These are phyloP conservation scores for Ceratobasidium papillatum DNA, from an alignment of 1,284 basidiomycete species.

Conservation along the genomic window DNA sequence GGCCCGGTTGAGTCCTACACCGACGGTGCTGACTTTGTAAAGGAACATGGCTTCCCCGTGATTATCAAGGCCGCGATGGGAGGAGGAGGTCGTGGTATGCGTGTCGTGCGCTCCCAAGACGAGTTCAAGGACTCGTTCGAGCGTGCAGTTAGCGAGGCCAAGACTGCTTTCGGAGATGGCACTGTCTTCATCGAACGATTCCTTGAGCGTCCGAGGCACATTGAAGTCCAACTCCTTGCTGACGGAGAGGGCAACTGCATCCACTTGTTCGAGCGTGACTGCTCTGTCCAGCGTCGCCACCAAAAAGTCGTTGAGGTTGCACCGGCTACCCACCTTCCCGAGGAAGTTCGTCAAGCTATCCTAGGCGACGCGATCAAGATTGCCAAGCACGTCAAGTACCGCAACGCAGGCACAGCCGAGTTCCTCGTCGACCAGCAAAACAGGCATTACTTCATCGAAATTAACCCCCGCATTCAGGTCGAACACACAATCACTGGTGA, in stretches of 20 bases:
- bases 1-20: conserved; percentile 88
- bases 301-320: conserved; percentile 99
- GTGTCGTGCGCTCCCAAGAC: conserved; percentile 92
- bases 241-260: conserved; percentile 93
- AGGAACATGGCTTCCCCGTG: conserved; percentile 96
- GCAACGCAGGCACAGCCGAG: conserved; percentile 97
- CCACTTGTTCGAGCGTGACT: conserved; percentile 98
- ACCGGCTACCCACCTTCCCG: conserved; percentile 92
- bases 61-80: conserved; percentile 99
- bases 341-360: conserved; percentile 90
- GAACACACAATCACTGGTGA: conserved; percentile 96
- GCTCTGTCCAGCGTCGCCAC: conserved; percentile 96
- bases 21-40: conserved; percentile 88
- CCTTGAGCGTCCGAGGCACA: conserved; percentile 95
- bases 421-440: conserved; percentile 96
- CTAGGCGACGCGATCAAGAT: conserved; percentile 93
- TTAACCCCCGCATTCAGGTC: conserved; percentile 97
- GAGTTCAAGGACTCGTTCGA: conserved; percentile 92
- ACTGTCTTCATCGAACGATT: conserved; percentile 99
- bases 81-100: conserved; percentile 98
- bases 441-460: conserved; percentile 98
- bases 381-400: conserved; percentile 90
- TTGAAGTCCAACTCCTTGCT: conserved; percentile 95
- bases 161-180: conserved; percentile 95
- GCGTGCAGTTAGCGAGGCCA: conserved; percentile 94